Evolutionary conservation across 1,284 basidiomycete genomes (phyloP).

Genomic region (Coniferiporia weirii): DNA sequence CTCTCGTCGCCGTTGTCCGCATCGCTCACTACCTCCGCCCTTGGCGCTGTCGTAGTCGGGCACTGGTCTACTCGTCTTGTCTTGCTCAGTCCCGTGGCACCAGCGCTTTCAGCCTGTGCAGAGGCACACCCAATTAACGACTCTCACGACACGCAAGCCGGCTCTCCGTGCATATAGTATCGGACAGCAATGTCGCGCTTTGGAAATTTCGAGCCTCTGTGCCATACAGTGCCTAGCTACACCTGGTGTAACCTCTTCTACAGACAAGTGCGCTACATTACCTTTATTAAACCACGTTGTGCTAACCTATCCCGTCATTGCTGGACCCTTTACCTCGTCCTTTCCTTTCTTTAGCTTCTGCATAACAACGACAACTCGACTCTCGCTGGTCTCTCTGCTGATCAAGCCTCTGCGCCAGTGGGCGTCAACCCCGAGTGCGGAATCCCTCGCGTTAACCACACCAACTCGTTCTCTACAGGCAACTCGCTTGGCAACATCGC

Average conservation of each 20-base stretch:
- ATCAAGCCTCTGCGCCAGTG: slow-evolving; percentile 44
- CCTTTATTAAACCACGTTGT: neutral
- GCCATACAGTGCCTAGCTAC: slow-evolving; percentile 54
- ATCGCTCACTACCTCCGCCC: neutral
- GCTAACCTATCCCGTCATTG: slow-evolving; percentile 1
- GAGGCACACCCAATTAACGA: neutral
- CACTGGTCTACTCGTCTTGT: neutral
- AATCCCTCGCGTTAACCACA: slow-evolving; percentile 40
- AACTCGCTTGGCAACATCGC: slow-evolving; percentile 67
- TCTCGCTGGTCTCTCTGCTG: slow-evolving; percentile 36
- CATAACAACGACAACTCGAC: slow-evolving; percentile 25
- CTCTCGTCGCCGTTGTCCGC: neutral
- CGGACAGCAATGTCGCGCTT: slow-evolving; percentile 43
- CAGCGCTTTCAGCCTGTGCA: neutral
- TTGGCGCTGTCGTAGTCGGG: neutral
- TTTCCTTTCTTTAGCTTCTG: slow-evolving; percentile 31
- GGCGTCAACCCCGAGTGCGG: slow-evolving; percentile 56
- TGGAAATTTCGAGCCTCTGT: slow-evolving; percentile 56
- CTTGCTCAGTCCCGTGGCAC: neutral
- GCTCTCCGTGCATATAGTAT: neutral
- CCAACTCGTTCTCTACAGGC: slow-evolving; percentile 22
- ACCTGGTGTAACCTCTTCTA: slow-evolving; percentile 72
- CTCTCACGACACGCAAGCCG: neutral
- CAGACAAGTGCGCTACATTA: slow-evolving; percentile 40
- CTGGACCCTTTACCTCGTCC: slow-evolving; percentile 1